Conservation (phyloP, 768 basidiomycete genomes). For the Lentinus brumalis region DNA sequence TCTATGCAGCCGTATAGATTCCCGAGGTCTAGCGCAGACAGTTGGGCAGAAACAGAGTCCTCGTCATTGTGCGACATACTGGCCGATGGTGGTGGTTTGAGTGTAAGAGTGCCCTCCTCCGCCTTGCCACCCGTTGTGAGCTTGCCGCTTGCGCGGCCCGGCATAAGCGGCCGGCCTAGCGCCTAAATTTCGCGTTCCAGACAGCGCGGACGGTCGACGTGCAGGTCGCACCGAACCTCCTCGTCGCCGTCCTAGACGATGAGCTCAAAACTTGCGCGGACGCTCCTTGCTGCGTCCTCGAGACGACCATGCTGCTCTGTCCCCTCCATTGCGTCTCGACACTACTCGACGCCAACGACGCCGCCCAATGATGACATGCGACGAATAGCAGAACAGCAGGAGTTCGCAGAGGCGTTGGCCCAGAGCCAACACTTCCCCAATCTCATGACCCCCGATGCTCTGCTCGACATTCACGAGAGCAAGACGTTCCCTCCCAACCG, state of each 20-base stretch:
- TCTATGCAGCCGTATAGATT: constrained; percentile 34
- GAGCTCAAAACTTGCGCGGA: constrained; percentile 8
- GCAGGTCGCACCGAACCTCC: not conserved
- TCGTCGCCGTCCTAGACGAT: constrained; percentile 7
- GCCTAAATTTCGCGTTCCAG: not conserved
- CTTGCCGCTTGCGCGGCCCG: not conserved
- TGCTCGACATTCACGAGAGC: constrained; percentile 63
- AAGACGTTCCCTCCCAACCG: constrained; percentile 54
- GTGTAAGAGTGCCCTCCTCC: not conserved
- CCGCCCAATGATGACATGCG: not conserved
- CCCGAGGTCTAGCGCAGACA: constrained; percentile 26
- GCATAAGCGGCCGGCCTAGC: not conserved
- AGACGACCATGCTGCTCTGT: constrained; percentile 2
- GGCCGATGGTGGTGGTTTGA: not conserved
- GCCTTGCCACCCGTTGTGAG: not conserved
- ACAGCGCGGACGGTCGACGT: not conserved
- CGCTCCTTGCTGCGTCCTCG: not conserved
- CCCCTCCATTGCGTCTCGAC: not conserved
- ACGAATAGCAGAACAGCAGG: constrained; percentile 4
- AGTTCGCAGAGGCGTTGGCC: constrained; percentile 2
- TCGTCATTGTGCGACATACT: constrained; percentile 14
- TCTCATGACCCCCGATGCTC: constrained; percentile 61
- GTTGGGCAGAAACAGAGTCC: constrained; percentile 21
- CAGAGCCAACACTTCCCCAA: constrained; percentile 45
- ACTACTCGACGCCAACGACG: constrained; percentile 9